A percentile compares a stretch with the other conserved stretches of the same genome.
Conservation (phyloP, 23 red algal species). For the Gracilaria gracilis region DNA sequence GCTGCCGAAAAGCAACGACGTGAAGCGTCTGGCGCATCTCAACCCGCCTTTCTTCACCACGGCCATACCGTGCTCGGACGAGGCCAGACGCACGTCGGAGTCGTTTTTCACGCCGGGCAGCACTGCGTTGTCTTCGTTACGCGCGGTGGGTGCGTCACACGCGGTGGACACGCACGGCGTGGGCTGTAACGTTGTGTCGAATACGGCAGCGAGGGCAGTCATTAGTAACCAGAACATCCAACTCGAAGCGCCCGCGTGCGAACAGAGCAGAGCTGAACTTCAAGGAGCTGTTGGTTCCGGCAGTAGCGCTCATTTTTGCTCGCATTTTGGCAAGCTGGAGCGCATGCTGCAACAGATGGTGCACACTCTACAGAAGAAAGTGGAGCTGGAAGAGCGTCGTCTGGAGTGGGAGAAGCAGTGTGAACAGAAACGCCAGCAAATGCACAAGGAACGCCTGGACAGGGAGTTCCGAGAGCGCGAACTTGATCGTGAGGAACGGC, state of each 20-base stretch:
- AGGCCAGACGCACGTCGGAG: neutral
- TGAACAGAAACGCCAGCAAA: conserved; percentile 33
- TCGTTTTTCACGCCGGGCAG: neutral
- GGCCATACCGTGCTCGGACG: neutral
- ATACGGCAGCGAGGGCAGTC: neutral
- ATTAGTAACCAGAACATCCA: conserved; percentile 10
- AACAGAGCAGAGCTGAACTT: neutral
- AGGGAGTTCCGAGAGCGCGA: neutral
- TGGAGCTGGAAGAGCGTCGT: conserved; percentile 48
- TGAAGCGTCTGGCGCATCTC: neutral
- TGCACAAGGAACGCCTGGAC: conserved; percentile 27
- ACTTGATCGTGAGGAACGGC: conserved; percentile 12
- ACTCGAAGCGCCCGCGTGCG: conserved; percentile 22
- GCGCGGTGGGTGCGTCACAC: neutral
- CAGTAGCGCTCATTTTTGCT: neutral
- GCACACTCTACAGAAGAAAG: conserved; percentile 5
- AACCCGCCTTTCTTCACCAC: neutral
- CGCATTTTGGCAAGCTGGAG: conserved; percentile 26
- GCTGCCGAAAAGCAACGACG: neutral
- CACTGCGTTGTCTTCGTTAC: neutral
- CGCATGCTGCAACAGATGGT: conserved; percentile 19
- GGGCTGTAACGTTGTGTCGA: neutral
- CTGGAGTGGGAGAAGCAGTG: conserved; percentile 49
- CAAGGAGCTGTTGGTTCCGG: neutral
- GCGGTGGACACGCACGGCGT: neutral